Conservation (phyloP, 306 rosid genomes). For the Chamaecrista fasciculata region DNA sequence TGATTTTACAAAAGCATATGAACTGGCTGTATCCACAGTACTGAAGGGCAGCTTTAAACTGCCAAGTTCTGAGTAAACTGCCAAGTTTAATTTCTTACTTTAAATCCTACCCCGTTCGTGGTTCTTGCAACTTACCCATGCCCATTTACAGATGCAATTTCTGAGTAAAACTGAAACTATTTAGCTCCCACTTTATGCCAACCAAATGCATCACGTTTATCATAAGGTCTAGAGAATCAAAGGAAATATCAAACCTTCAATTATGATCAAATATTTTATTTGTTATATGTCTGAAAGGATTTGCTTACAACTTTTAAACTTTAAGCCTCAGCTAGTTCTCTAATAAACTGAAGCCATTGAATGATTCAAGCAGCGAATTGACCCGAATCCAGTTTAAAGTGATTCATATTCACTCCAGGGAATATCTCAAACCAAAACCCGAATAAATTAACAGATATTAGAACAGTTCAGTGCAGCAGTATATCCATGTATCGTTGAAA, state of each 20-base stretch:
- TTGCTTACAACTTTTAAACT: too few relatives aligned
- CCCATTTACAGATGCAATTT: background rate
- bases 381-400: background rate
- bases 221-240: background rate
- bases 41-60: constrained; percentile 27
- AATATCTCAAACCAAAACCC: background rate
- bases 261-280: background rate
- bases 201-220: constrained; percentile 17
- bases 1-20: constrained; percentile 4
- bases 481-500: background rate
- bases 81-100: background rate
- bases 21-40: background rate
- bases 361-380: background rate
- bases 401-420: background rate
- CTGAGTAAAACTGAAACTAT: background rate
- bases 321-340: background rate
- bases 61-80: too few relatives aligned
- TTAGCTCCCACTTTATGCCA: background rate
- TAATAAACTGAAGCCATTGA: too few relatives aligned
- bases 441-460: background rate
- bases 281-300: too few relatives aligned
- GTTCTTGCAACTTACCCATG: background rate
- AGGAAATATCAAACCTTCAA: background rate
- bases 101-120: background rate
- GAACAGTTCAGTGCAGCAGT: background rate